phyloP scores from a whole-genome alignment of 495 filamentous ascomycete species.

The Cenococcum geophilum region DNA sequence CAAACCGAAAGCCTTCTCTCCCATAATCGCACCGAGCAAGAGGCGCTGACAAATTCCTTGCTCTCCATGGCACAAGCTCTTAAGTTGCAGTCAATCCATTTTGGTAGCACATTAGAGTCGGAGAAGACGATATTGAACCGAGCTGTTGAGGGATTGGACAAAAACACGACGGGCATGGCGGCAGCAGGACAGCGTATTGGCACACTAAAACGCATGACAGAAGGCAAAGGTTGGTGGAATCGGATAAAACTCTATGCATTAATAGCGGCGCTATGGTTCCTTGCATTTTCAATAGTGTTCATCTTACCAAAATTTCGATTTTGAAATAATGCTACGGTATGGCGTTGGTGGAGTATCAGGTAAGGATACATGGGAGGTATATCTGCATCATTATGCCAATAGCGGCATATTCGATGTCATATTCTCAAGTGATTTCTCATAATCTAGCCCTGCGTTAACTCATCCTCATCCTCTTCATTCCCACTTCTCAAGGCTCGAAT shows the following conservation, averaged over 20 bases:
- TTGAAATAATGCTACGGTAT: constrained; percentile 32
- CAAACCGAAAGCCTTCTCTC: constrained; percentile 63
- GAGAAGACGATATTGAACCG: constrained; percentile 64
- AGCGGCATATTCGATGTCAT: too few relatives aligned
- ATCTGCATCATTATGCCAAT: too few relatives aligned
- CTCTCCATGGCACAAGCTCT: constrained; percentile 69
- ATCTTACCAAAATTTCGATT: constrained; percentile 81
- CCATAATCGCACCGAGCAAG: constrained; percentile 71
- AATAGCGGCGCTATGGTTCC: constrained; percentile 71
- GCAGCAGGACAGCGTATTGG: constrained; percentile 70
- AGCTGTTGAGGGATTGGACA: constrained; percentile 67
- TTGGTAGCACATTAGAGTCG: constrained; percentile 61
- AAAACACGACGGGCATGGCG: constrained; percentile 66
- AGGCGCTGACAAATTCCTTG: constrained; percentile 74
- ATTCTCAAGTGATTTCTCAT: too few relatives aligned
- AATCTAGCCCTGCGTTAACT: not conserved
- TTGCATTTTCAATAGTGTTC: constrained; percentile 69
- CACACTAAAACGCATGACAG: constrained; percentile 62
- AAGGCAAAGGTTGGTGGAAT: constrained; percentile 84
- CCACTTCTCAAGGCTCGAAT: constrained; percentile 34
- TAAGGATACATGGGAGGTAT: too few relatives aligned
- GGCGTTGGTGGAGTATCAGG: too few relatives aligned
- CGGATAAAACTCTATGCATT: constrained; percentile 75
- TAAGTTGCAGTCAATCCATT: constrained; percentile 64
- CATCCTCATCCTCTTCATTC: not conserved